A percentile compares a stretch with the other conserved stretches of the same genome.
phyloP scores from a whole-genome alignment of 768 basidiomycete species.

The Mycena maculata region DNA sequence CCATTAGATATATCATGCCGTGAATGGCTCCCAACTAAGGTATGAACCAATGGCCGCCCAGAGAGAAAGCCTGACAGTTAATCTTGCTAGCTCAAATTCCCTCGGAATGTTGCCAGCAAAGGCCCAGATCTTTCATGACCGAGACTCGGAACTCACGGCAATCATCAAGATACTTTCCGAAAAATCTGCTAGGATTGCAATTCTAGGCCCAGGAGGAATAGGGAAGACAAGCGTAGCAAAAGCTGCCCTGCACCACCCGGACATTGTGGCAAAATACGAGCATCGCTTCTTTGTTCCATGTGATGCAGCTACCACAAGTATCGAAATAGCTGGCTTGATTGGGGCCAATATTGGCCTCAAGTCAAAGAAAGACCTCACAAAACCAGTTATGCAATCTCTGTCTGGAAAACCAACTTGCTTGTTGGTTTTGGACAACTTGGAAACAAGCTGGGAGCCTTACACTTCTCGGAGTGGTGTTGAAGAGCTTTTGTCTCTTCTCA shows the following conservation, averaged over 20 bases:
- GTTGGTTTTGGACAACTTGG: too few relatives aligned
- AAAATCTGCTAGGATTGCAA: not conserved
- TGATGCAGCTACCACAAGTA: too few relatives aligned
- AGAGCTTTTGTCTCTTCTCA: not conserved
- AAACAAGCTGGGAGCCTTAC: not conserved
- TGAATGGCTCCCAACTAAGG: not conserved
- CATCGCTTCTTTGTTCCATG: conserved; percentile 19
- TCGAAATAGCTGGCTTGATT: too few relatives aligned
- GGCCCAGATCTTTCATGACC: not conserved
- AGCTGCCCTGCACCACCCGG: not conserved
- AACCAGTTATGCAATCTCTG: too few relatives aligned
- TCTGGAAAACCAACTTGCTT: too few relatives aligned
- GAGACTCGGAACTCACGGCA: not conserved
- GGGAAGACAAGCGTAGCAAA: not conserved
- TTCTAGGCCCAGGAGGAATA: too few relatives aligned
- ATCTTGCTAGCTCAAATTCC: not conserved
- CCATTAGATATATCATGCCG: not conserved
- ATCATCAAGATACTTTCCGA: not conserved
- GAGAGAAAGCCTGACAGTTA: not conserved
- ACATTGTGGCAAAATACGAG: not conserved
- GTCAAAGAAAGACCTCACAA: too few relatives aligned
- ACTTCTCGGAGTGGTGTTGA: not conserved
- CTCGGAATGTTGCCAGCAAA: not conserved
- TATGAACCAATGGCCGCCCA: not conserved
- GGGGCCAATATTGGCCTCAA: too few relatives aligned